Evolutionary conservation across 768 basidiomycete genomes (phyloP), one percentile per base, ranked within the genome.

Genomic region (Gloeophyllum trabeum): DNA sequence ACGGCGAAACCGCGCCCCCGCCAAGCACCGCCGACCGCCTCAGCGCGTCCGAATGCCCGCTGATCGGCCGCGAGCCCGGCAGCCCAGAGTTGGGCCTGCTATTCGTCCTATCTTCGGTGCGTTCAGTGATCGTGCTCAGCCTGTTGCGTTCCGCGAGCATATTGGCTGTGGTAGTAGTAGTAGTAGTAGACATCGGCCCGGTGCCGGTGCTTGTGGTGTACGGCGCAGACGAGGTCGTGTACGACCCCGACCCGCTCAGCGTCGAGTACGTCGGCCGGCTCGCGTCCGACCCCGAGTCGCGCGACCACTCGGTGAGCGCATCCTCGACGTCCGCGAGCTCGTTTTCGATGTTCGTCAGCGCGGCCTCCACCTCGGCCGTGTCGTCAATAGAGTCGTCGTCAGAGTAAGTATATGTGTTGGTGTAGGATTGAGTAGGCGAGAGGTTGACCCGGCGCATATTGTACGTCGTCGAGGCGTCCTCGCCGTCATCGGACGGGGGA

Each of bases 51-150:
- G 61, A 48, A 61, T 70, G 6, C 54, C 51, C 24, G 60, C 66
- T 42, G 46, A 45, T 34, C 37, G 71, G 64, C 41, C 44, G 54
- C 45, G 44, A 49, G 46, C 52, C 30, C 51, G 47, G 19, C 61
- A 61, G 48, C 63, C 66, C 52, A 3, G 73, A 73, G 4, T 57
- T 52, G 0, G 83, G 83, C 22, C 83, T 75, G 1, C 81, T 71
- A 0, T 62, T 60, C 2, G 66, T 32, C 28, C 10, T 63, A 24
- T 81, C 76, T 59, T 90, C 87, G 1, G 82, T 86, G 36, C 69
- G 72, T 55, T 90, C 87, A 3, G 84, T 75, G 45, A 90, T 90
- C 2, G 73, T 80, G 53, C 86, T 89, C 16, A 89, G 66, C 6
- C 75, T 72, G 35, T 65, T 66, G 12, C 68, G 62, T 36, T 65